phyloP scores from a whole-genome alignment of 257 asterid species.

The Asclepias syriaca region DNA sequence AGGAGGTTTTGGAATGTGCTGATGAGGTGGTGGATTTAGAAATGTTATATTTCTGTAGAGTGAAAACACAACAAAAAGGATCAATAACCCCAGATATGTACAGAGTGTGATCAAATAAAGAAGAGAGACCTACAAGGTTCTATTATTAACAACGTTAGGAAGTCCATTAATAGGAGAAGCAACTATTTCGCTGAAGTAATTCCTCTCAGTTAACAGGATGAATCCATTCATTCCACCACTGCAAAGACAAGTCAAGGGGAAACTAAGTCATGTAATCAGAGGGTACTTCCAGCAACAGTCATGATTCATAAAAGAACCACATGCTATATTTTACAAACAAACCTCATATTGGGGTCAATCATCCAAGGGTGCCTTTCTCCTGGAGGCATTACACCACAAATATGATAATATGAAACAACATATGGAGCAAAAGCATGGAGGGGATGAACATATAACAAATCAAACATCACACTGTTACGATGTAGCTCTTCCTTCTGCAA shows the following conservation, averaged over 20 bases:
- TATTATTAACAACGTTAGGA: constrained; percentile 49
- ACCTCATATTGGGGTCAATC: constrained; percentile 64
- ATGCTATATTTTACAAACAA: constrained; percentile 24
- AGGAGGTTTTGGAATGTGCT: constrained; percentile 72
- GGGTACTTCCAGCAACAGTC: background rate
- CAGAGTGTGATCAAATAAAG: background rate
- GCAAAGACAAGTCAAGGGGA: constrained; percentile 26
- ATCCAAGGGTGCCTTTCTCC: constrained; percentile 38
- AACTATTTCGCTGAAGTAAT: constrained; percentile 40
- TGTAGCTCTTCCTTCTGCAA: constrained; percentile 73
- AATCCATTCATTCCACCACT: constrained; percentile 96
- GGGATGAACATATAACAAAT: constrained; percentile 75
- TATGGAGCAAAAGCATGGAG: constrained; percentile 61
- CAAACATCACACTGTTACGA: constrained; percentile 75
- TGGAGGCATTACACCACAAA: constrained; percentile 27
- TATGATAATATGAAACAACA: constrained; percentile 50
- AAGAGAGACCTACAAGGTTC: constrained; percentile 54
- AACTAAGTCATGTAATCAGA: constrained; percentile 13
- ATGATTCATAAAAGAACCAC: constrained; percentile 1
- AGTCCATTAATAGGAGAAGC: constrained; percentile 60
- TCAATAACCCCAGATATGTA: background rate
- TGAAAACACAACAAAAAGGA: background rate
- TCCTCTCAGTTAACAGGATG: constrained; percentile 68
- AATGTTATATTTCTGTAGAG: constrained; percentile 80
- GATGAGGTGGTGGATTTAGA: constrained; percentile 67